Evolutionary conservation across 352 stramenopile species (phyloP).

Genomic region (Albugo candida): DNA sequence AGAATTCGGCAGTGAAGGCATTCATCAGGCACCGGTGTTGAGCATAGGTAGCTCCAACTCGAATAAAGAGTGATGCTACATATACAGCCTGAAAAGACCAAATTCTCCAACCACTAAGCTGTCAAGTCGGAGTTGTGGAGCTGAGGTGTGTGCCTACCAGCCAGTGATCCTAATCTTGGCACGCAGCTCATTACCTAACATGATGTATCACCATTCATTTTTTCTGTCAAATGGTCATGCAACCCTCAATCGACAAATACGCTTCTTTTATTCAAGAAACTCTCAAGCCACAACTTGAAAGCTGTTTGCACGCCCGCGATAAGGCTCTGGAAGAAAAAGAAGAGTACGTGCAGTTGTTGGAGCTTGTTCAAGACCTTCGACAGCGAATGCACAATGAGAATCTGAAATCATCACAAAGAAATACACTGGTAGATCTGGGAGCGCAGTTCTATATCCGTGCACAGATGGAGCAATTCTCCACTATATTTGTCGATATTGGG

Average conservation of each 20-base stretch:
- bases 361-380: slow-evolving; percentile 20
- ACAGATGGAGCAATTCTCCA: slow-evolving; percentile 32
- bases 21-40: too few relatives aligned
- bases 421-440: slow-evolving; percentile 45
- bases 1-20: too few relatives aligned
- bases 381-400: slow-evolving; percentile 8
- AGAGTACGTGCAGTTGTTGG: slow-evolving; percentile 31
- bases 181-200: too few relatives aligned
- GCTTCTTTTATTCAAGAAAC: slow-evolving; percentile 42
- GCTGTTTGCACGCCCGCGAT: slow-evolving; percentile 31
- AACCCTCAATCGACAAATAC: slow-evolving; percentile 14
- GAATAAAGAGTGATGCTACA: too few relatives aligned
- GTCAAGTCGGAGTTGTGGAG: too few relatives aligned
- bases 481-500: slow-evolving; percentile 45
- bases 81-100: too few relatives aligned
- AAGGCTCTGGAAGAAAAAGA: slow-evolving; percentile 23
- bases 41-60: too few relatives aligned
- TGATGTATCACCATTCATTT: too few relatives aligned
- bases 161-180: too few relatives aligned
- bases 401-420: neutral
- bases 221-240: too few relatives aligned
- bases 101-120: too few relatives aligned
- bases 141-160: too few relatives aligned
- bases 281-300: slow-evolving; percentile 42
- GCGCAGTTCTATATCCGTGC: slow-evolving; percentile 53